phyloP scores from a whole-genome alignment of 176 grass and related monocot genomes.

The Cenchrus fungigraminus region DNA sequence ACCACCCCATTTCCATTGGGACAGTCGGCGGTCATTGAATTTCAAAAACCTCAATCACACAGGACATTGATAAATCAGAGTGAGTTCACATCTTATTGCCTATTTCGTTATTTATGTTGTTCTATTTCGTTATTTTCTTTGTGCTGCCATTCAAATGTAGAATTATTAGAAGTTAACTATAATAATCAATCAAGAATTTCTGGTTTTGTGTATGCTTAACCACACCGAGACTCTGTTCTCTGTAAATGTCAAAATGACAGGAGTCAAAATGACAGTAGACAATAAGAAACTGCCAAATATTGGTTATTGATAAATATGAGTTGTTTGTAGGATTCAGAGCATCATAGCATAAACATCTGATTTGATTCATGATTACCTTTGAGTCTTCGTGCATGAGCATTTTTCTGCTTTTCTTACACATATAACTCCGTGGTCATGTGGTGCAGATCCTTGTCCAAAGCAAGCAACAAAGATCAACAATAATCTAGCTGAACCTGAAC shows the following conservation, averaged over 20 bases:
- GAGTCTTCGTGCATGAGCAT: background rate
- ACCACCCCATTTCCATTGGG: conserved; percentile 48
- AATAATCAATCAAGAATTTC: conserved; percentile 25
- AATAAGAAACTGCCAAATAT: conserved; percentile 23
- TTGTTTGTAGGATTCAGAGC: conserved; percentile 25
- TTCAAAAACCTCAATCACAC: conserved; percentile 53
- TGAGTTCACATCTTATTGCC: conserved; percentile 46
- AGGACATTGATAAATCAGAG: conserved; percentile 42
- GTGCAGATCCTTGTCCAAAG: conserved; percentile 61
- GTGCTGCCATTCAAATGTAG: conserved; percentile 16
- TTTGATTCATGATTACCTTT: conserved; percentile 27
- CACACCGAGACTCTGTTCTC: background rate
- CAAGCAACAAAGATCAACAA: conserved; percentile 52
- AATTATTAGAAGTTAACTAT: conserved; percentile 1
- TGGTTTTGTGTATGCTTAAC: conserved; percentile 24
- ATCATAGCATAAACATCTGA: conserved; percentile 16
- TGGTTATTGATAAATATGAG: background rate
- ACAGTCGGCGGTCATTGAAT: conserved; percentile 46
- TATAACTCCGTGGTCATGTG: conserved; percentile 39
- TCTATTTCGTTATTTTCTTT: conserved; percentile 25
- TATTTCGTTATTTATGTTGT: background rate
- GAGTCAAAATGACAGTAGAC: background rate
- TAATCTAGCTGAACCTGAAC: conserved; percentile 42
- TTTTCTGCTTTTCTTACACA: conserved; percentile 16
- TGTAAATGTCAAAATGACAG: conserved; percentile 16